Conservation (phyloP, 2,329 filamentous ascomycete species). For the Alternaria arbusti region DNA sequence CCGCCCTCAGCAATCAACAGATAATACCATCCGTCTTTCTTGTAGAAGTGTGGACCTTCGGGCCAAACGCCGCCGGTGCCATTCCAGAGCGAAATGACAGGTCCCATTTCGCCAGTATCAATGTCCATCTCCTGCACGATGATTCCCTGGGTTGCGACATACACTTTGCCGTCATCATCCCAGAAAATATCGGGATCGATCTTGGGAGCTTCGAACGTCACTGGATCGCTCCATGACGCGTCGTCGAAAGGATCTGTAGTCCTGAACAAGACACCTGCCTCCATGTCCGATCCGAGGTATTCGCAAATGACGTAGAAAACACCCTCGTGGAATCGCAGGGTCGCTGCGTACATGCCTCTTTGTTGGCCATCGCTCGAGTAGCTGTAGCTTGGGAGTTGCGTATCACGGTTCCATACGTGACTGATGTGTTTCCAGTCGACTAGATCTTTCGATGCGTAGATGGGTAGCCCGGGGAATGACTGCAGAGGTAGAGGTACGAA, state of each 20-base stretch:
- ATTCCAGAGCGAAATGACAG: conserved; percentile 32
- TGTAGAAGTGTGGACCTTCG: conserved; percentile 49
- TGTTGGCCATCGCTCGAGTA: conserved; percentile 13
- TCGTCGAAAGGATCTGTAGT: conserved; percentile 22
- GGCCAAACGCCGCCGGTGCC: conserved; percentile 32
- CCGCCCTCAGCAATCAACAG: conserved; percentile 44
- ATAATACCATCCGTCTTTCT: conserved; percentile 44
- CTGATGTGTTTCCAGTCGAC: conserved; percentile 17
- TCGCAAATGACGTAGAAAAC: conserved; percentile 28
- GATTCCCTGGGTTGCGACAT: conserved; percentile 43
- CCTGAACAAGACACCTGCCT: conserved; percentile 18
- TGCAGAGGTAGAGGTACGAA: too few species aligned
- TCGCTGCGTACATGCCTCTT: conserved; percentile 31
- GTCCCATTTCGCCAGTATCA: conserved; percentile 35
- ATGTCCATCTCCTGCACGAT: conserved; percentile 41
- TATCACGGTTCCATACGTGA: conserved; percentile 25
- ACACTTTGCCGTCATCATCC: conserved; percentile 62
- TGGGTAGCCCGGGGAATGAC: conserved; percentile 59
- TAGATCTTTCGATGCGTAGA: conserved; percentile 59
- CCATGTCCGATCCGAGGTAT: conserved; percentile 11
- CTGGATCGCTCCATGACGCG: conserved; percentile 23
- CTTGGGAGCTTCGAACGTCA: conserved; percentile 28
- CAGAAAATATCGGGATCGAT: conserved; percentile 62
- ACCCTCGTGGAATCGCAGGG: conserved; percentile 30
- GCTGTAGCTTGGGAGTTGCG: conserved; percentile 21